Evolutionary conservation across 148 eudicot species (phyloP).

Genomic region (Chenopodium quinoa): DNA sequence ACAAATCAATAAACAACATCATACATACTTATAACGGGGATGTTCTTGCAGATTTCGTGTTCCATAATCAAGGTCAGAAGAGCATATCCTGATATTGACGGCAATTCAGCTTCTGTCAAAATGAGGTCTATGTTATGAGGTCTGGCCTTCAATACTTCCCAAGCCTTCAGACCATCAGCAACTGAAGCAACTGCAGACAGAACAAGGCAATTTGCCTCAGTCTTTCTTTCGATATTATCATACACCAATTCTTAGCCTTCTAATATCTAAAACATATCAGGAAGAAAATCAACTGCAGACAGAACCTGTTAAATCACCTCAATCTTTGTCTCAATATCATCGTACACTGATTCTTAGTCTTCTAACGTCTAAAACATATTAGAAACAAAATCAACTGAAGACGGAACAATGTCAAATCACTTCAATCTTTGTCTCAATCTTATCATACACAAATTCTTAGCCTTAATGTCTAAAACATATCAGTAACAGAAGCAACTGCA

Average conservation of each 20-base stretch:
- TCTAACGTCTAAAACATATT: no score
- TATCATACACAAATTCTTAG: no score
- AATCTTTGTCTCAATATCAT: constrained; percentile 1
- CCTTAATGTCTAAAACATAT: no score
- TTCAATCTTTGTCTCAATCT: no score
- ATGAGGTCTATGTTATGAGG: constrained; percentile 71
- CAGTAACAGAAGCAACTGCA: no score
- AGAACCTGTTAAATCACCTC: constrained; percentile 12
- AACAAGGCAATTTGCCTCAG: no score
- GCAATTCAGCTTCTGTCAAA: constrained; percentile 83
- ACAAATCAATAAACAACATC: constrained; percentile 4
- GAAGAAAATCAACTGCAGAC: background rate
- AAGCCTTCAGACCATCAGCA: constrained; percentile 90
- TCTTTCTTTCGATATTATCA: no score
- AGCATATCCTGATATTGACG: constrained; percentile 85
- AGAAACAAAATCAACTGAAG: no score
- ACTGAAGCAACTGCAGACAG: constrained; percentile 71
- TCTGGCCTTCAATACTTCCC: constrained; percentile 78
- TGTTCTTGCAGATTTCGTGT: constrained; percentile 80
- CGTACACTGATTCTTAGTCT: no score
- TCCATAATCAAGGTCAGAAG: constrained; percentile 80
- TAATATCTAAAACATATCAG: no score
- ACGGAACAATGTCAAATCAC: no score
- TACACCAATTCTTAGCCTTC: no score
- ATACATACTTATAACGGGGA: constrained; percentile 97